Percentiles rank a stretch among this genome's conserved stretches.
Evolutionary conservation across 2,329 filamentous ascomycete genomes (phyloP).

Genomic region (Penicillium sp.): DNA sequence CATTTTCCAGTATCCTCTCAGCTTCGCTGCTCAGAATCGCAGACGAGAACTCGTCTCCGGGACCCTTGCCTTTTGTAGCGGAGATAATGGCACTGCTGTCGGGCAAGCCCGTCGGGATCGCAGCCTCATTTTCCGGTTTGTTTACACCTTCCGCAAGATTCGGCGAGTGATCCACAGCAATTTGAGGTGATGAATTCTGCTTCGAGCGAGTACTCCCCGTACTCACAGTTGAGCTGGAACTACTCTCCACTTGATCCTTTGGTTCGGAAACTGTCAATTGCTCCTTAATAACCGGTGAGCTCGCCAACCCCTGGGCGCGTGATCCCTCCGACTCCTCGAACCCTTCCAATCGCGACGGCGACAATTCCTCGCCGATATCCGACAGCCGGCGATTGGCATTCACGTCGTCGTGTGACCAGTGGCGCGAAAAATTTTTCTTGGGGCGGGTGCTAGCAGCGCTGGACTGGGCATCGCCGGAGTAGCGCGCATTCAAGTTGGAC

Average conservation of each 20-base stretch:
- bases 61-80: conserved; percentile 35
- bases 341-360: conserved; percentile 21
- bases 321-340: conserved; percentile 12
- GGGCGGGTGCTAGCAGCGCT: conserved; percentile 5
- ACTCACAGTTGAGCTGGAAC: conserved; percentile 37
- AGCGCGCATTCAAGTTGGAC: conserved; percentile 39
- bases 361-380: conserved; percentile 44
- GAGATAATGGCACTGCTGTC: conserved; percentile 29
- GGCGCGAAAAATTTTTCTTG: conserved; percentile 32
- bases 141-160: conserved; percentile 6
- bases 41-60: conserved; percentile 64
- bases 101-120: conserved; percentile 3
- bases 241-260: conserved; percentile 38
- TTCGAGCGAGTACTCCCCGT: conserved; percentile 25
- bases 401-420: conserved; percentile 35
- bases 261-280: conserved; percentile 52
- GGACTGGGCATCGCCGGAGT: conserved; percentile 18
- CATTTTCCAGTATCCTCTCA: conserved; percentile 86
- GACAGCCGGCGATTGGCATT: conserved; percentile 41
- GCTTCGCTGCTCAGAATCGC: conserved; percentile 73
- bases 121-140: conserved; percentile 5
- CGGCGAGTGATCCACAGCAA: conserved; percentile 4
- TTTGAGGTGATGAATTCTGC: conserved; percentile 8
- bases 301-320: conserved; percentile 9
- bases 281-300: conserved; percentile 39